phyloP scores from a whole-genome alignment of 352 stramenopile species.

The Phytopythium mirpurense region DNA sequence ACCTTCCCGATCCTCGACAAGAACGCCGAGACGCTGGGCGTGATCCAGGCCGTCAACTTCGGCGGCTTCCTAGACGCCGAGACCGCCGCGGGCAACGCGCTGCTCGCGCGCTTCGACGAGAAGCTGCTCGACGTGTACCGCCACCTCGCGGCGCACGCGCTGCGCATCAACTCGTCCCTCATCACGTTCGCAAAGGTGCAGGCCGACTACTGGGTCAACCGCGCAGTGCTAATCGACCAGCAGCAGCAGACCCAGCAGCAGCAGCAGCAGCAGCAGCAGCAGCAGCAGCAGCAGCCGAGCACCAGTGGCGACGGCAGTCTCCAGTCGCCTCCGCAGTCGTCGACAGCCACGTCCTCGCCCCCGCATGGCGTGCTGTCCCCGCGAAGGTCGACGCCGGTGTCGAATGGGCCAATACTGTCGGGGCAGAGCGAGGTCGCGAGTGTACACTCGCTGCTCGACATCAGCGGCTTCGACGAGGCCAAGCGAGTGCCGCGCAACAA shows the following conservation, averaged over 20 bases:
- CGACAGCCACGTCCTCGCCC: not conserved
- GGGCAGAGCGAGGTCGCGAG: constrained; percentile 39
- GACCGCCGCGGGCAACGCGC: constrained; percentile 18
- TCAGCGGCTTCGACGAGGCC: constrained; percentile 58
- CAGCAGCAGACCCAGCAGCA: constrained; percentile 1
- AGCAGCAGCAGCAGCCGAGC: no score
- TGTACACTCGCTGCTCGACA: constrained; percentile 59
- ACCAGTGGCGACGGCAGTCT: no score
- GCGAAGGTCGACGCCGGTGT: constrained; percentile 5
- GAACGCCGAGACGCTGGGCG: constrained; percentile 58
- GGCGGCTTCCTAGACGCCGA: constrained; percentile 34
- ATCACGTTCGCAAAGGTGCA: constrained; percentile 83
- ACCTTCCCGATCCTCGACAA: constrained; percentile 68
- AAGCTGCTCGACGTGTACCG: constrained; percentile 62
- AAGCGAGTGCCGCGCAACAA: constrained; percentile 64
- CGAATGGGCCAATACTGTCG: not conserved
- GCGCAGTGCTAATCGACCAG: constrained; percentile 24
- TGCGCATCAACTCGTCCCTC: constrained; percentile 68
- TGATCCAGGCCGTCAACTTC: constrained; percentile 64
- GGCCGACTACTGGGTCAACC: constrained; percentile 68
- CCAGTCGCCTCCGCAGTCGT: no score
- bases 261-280: not conserved
- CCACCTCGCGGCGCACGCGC: constrained; percentile 47
- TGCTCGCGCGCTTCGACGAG: constrained; percentile 55
- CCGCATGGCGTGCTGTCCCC: not conserved